Evolutionary conservation across 257 asterid genomes (phyloP).

Genomic region (Avicennia marina): DNA sequence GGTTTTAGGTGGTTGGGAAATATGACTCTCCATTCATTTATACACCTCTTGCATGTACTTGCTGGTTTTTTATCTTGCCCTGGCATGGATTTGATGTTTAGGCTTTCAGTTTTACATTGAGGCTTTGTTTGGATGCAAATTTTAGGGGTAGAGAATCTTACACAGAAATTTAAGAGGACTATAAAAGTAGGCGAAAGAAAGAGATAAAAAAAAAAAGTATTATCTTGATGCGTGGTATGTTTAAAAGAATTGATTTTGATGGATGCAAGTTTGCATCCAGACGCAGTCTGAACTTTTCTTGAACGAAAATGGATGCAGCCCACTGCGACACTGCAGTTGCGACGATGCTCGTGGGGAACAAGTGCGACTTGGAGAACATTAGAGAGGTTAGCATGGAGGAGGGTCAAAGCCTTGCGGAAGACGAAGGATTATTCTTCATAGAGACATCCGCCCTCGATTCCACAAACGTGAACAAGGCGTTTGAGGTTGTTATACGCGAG

Average conservation of each 20-base stretch:
- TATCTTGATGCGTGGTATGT: not conserved
- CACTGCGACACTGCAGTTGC: slow-evolving; percentile 66
- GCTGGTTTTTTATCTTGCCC: too few species aligned
- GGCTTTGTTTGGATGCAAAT: too few species aligned
- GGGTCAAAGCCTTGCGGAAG: slow-evolving; percentile 61
- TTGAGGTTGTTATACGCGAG: slow-evolving; percentile 68
- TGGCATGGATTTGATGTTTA: too few species aligned
- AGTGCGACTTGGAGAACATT: slow-evolving; percentile 62
- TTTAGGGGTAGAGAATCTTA: too few species aligned
- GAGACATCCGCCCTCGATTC: slow-evolving; percentile 79
- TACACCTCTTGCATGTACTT: too few species aligned
- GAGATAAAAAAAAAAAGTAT: too few species aligned
- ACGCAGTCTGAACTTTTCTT: not conserved
- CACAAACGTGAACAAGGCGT: slow-evolving; percentile 61
- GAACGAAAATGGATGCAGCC: slow-evolving; percentile 33
- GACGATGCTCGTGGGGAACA: slow-evolving; percentile 75
- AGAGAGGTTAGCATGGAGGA: slow-evolving; percentile 69
- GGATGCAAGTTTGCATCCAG: too few species aligned
- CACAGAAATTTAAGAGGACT: too few species aligned
- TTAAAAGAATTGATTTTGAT: not conserved
- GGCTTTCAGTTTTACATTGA: too few species aligned
- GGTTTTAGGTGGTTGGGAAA: too few species aligned
- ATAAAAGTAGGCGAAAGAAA: too few species aligned
- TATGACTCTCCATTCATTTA: too few species aligned
- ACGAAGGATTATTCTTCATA: slow-evolving; percentile 64